A percentile compares a stretch with the other conserved stretches of the same genome.
Evolutionary conservation across 164 flowering plant species (phyloP).

Genomic region (Kalanchoe fedtschenkoi): DNA sequence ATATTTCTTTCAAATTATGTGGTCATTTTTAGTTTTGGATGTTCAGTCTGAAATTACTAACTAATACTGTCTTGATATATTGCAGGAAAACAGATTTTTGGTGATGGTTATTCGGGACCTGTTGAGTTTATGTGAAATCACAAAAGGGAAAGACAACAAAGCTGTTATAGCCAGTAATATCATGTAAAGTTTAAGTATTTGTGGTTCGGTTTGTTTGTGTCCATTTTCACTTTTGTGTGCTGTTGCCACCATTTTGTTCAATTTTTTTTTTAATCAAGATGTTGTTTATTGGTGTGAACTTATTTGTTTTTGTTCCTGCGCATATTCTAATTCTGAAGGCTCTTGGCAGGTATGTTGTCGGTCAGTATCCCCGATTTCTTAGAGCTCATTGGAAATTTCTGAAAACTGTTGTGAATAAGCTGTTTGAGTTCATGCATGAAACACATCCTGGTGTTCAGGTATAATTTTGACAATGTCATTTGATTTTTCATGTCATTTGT

Average conservation of each 20-base stretch:
- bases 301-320: neutral
- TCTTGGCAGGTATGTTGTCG: constrained; percentile 89
- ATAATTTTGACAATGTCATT: neutral
- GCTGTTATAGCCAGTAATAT: constrained; percentile 99
- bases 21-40: neutral
- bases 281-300: neutral
- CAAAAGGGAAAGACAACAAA: constrained; percentile 96
- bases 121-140: constrained; percentile 86
- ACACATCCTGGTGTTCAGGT: constrained; percentile 99
- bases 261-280: neutral
- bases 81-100: constrained; percentile 93
- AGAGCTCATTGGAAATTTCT: constrained; percentile 99
- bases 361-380: constrained; percentile 92
- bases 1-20: neutral
- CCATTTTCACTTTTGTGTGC: neutral
- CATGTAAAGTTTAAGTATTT: constrained; percentile 48
- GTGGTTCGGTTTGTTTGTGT: neutral
- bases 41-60: neutral
- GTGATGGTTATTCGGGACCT: constrained; percentile 98
- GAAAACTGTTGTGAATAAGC: constrained; percentile 95
- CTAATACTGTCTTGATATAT: neutral
- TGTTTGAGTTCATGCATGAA: constrained; percentile 99
- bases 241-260: neutral
- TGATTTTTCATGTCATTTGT: neutral
- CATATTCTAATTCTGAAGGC: neutral